Evolutionary conservation across 176 grass and related monocot genomes (phyloP).

Genomic region (Oryza nivara): DNA sequence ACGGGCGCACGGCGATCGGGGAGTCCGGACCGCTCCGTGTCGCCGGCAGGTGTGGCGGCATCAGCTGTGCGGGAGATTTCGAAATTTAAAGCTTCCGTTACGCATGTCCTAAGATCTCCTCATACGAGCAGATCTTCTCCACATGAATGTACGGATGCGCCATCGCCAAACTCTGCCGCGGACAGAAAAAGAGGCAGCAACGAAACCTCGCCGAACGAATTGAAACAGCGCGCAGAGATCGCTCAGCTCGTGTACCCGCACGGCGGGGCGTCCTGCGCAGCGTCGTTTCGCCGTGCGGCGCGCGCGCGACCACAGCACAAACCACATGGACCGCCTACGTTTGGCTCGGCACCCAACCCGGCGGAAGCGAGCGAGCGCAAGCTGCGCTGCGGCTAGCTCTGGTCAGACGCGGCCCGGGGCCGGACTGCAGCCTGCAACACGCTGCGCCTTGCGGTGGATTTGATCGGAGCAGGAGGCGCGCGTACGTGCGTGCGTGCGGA

Average conservation of each 20-base stretch:
- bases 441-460: not conserved
- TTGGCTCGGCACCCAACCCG: not conserved
- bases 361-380: not conserved
- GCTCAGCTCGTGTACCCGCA: too few species aligned
- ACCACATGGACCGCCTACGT: not conserved
- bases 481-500: not conserved
- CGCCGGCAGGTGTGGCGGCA: not conserved
- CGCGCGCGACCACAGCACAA: too few species aligned
- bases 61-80: not conserved
- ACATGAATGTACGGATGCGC: not conserved
- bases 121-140: not conserved
- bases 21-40: not conserved
- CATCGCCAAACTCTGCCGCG: not conserved
- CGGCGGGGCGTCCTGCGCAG: too few species aligned
- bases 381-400: not conserved
- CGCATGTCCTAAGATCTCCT: not conserved
- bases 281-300: too few species aligned
- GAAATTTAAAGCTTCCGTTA: not conserved
- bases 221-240: too few species aligned
- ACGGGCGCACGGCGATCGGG: not conserved
- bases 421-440: not conserved
- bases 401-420: not conserved
- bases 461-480: conserved; percentile 9
- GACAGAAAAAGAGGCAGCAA: too few species aligned
- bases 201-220: too few species aligned